Conservation (phyloP, 495 filamentous ascomycete species). For the Hypoxylon perforatum region DNA sequence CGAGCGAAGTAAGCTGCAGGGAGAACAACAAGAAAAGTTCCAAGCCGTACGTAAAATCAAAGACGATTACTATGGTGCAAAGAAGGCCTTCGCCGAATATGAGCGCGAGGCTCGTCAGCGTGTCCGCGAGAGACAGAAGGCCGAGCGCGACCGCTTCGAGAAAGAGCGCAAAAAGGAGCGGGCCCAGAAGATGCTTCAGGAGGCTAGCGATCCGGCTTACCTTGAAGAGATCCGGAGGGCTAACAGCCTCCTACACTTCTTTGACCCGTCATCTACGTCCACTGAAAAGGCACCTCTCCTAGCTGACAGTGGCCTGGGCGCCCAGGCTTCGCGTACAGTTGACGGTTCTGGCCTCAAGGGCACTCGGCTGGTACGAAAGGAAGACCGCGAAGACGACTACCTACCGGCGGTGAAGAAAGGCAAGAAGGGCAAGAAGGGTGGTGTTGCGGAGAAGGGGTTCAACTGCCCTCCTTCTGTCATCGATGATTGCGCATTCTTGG, state of each 20-base stretch:
- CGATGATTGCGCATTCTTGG: constrained; percentile 84
- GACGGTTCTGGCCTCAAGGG: constrained; percentile 83
- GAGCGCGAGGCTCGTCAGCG: constrained; percentile 81
- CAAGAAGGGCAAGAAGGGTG: constrained; percentile 81
- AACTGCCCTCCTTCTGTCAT: constrained; percentile 89
- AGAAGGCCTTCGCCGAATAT: constrained; percentile 80
- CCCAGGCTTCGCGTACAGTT: constrained; percentile 82
- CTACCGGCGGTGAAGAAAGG: constrained; percentile 89
- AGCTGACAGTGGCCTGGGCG: constrained; percentile 69
- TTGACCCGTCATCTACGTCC: constrained; percentile 76
- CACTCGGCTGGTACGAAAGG: constrained; percentile 78
- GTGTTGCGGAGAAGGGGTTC: constrained; percentile 67
- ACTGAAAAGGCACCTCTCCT: constrained; percentile 73
- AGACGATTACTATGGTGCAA: constrained; percentile 82
- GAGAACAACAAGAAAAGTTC: constrained; percentile 86
- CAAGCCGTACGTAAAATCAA: constrained; percentile 81
- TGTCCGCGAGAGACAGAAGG: constrained; percentile 64
- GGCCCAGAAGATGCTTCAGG: constrained; percentile 86
- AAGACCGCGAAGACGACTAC: constrained; percentile 88
- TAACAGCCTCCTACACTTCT: constrained; percentile 86
- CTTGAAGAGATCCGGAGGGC: constrained; percentile 89
- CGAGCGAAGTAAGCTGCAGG: constrained; percentile 82
- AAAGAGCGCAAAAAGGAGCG: constrained; percentile 86
- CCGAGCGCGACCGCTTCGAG: constrained; percentile 81
- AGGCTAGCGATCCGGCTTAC: constrained; percentile 90